phyloP scores from a whole-genome alignment of 2,329 filamentous ascomycete genomes.

The Oidium heveae region DNA sequence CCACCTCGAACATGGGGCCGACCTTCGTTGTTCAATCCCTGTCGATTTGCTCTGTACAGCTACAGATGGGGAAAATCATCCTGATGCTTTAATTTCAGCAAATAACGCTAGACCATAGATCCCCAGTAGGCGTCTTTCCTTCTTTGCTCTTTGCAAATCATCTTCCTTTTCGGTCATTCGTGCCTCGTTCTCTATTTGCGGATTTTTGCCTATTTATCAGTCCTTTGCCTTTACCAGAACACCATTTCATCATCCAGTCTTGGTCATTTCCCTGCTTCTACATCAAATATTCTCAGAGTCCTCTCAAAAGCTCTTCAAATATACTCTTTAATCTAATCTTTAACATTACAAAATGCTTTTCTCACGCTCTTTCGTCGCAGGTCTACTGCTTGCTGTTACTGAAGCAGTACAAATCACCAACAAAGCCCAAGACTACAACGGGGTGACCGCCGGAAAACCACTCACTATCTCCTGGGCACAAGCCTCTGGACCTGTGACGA shows the following conservation, averaged over 20 bases:
- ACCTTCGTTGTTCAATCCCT: too few relatives aligned
- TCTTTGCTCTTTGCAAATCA: too few relatives aligned
- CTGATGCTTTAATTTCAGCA: background rate
- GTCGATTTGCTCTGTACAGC: too few relatives aligned
- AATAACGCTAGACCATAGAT: background rate
- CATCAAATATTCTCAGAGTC: too few relatives aligned
- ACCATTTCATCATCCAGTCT: too few relatives aligned
- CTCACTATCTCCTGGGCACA: constrained; percentile 11
- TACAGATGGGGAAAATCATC: too few relatives aligned
- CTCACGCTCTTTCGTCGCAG: constrained; percentile 8
- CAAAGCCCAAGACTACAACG: constrained; percentile 4
- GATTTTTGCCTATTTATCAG: too few relatives aligned
- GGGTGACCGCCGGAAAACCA: constrained; percentile 6
- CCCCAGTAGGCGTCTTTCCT: too few relatives aligned
- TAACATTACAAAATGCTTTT: constrained; percentile 11
- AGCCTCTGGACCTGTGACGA: constrained; percentile 9
- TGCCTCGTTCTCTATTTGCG: too few relatives aligned
- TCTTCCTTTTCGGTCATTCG: too few relatives aligned
- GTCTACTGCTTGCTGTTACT: constrained; percentile 5
- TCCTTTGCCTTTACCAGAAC: too few relatives aligned
- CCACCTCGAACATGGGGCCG: background rate
- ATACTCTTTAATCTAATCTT: background rate
- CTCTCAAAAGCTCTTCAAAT: background rate
- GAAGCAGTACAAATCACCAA: constrained; percentile 10
- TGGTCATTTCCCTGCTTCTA: too few relatives aligned